phyloP scores from a whole-genome alignment of 441 rosid species.

The Populus tomentosa region DNA sequence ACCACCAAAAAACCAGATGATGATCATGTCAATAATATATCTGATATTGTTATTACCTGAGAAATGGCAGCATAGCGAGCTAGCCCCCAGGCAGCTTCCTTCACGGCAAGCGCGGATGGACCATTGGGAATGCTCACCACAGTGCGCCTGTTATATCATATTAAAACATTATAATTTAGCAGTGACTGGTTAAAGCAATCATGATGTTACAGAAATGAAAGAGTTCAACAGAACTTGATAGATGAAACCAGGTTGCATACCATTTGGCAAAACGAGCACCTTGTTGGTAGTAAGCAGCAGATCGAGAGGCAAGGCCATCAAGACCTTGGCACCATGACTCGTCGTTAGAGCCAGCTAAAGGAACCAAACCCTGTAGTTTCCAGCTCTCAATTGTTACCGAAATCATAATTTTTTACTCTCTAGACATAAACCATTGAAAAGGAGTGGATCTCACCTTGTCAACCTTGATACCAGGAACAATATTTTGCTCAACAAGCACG shows the following conservation, averaged over 20 bases:
- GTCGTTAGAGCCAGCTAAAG: conserved; percentile 41
- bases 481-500: conserved; percentile 72
- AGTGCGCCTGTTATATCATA: conserved; percentile 60
- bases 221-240: not conserved
- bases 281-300: conserved; percentile 92
- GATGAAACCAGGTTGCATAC: conserved; percentile 22
- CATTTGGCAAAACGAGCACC: conserved; percentile 98
- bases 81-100: conserved; percentile 98
- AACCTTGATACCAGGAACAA: conserved; percentile 57
- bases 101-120: conserved; percentile 83
- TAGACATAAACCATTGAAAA: not conserved
- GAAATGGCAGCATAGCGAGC: conserved; percentile 95
- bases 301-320: conserved; percentile 72
- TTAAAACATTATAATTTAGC: not conserved
- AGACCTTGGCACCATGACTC: too few species aligned
- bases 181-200: conserved; percentile 7
- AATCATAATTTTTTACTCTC: too few species aligned
- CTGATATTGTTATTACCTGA: conserved; percentile 38
- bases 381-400: not conserved
- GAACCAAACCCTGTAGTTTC: conserved; percentile 75
- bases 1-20: not conserved
- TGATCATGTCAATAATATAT: too few species aligned
- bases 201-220: not conserved
- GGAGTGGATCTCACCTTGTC: conserved; percentile 54
- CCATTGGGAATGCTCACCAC: conserved; percentile 97